Evolutionary conservation across 495 filamentous ascomycete species (phyloP), one percentile per base, ranked within the genome.

Genomic region (Sabuloglossum arenarium): DNA sequence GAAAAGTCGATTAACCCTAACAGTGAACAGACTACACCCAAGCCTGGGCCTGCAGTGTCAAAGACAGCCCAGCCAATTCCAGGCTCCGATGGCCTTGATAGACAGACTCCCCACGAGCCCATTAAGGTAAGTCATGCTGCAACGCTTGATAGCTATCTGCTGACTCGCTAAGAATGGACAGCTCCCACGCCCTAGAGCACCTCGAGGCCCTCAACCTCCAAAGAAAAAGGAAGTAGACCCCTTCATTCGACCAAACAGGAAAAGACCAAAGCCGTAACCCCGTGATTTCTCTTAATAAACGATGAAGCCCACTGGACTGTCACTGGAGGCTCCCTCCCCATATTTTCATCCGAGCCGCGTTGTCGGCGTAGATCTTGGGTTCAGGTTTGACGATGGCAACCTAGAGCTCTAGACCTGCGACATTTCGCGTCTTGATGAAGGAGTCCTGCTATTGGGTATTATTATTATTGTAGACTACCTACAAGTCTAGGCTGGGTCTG

Each of bases 201-300:
- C 68, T 55, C 68, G 63, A 21, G 3, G 56, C 62, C 24, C 57
- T 16, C 69, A 69, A 11, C 68, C 68, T 16, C 67, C 69, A 58
- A 71, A 69, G 55, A 73, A 69, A 59, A 75, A 74, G 57, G 67
- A 73, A 37, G 69, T 56, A 10, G 73, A 77, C 60, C 73, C 73
- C 0, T 78, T 78, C 49, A 76, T 78, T 50, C 64, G 71, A 23
- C 73, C 74, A 6, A 78, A 75, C 58, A 66, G 64, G 53, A 69
- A 66, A 62, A 66, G 57, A 55, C 43, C 53, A 0, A 37, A 34
- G 10, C 34, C 29, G 19, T 58, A 55, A 46, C 24, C 3, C 47
- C 3, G 19, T 43, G 3, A 43, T 5, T 43, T 4, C 39, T 10
- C 39, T n/a, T 5, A 16, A 43, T 43, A 10, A n/a, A n/a, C n/a